Evolutionary conservation across 2,329 filamentous ascomycete genomes (phyloP).

Genomic region (Aspergillus puulaauensis): DNA sequence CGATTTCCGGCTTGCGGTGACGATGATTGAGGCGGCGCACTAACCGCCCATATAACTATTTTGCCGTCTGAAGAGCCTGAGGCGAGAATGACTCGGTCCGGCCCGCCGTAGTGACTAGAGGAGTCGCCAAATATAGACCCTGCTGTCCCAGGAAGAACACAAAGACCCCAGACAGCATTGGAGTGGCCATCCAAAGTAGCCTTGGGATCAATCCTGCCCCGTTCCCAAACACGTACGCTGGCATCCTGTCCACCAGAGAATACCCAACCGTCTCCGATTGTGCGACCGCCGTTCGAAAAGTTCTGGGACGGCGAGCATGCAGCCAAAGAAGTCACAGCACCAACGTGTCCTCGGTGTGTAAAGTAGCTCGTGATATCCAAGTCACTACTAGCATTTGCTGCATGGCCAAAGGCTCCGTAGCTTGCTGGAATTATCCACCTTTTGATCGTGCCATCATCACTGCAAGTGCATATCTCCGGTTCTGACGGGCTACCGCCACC

Average conservation of each 20-base stretch:
- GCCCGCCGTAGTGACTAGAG: slow-evolving; percentile 69
- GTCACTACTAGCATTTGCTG: slow-evolving; percentile 65
- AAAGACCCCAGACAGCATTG: slow-evolving; percentile 94
- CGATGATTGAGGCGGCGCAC: slow-evolving; percentile 79
- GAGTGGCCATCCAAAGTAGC: slow-evolving; percentile 91
- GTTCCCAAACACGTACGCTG: slow-evolving; percentile 92
- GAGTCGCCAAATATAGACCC: slow-evolving; percentile 75
- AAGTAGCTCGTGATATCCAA: slow-evolving; percentile 92
- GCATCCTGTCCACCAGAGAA: slow-evolving; percentile 96
- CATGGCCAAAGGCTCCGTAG: slow-evolving; percentile 62
- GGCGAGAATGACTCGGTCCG: slow-evolving; percentile 85
- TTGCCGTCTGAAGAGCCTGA: slow-evolving; percentile 89
- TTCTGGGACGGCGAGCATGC: slow-evolving; percentile 85
- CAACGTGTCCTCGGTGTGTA: slow-evolving; percentile 91
- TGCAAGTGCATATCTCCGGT: slow-evolving; percentile 93
- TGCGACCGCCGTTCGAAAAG: slow-evolving; percentile 84
- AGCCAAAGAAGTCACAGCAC: slow-evolving; percentile 80
- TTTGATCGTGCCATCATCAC: slow-evolving; percentile 94
- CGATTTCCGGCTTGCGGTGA: slow-evolving; percentile 74
- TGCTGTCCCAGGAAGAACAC: slow-evolving; percentile 81
- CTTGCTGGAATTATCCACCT: slow-evolving; percentile 90
- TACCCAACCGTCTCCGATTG: slow-evolving; percentile 93
- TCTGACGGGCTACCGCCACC: slow-evolving; percentile 93
- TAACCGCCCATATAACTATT: slow-evolving; percentile 92
- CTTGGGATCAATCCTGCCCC: slow-evolving; percentile 90